A percentile compares a stretch with the other conserved stretches of the same genome.
These are phyloP conservation scores for Gracilaria vermiculophylla DNA, from an alignment of 23 red algal species.

Conservation along the genomic window DNA sequence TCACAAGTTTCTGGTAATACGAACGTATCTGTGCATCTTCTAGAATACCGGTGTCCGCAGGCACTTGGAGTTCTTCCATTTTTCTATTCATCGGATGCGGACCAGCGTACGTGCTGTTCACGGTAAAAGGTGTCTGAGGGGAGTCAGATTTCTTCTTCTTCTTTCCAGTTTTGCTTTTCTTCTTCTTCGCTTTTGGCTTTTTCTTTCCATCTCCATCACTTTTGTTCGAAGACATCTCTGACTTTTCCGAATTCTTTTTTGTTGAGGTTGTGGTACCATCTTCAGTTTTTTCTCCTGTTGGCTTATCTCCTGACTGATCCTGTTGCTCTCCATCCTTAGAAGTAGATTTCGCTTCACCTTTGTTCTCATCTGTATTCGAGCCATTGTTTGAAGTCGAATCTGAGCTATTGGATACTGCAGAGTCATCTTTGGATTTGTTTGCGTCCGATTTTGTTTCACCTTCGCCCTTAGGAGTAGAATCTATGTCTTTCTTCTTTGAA, in stretches of 20 bases:
- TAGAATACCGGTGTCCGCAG: constrained; percentile 50
- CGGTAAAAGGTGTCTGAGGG: background rate
- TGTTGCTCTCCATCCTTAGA: background rate
- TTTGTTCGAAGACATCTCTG: background rate
- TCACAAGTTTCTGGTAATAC: constrained; percentile 58
- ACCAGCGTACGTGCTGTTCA: constrained; percentile 21
- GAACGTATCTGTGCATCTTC: constrained; percentile 34
- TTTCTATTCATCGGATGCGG: constrained; percentile 72
- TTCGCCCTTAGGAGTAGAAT: background rate
- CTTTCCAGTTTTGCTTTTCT: constrained; percentile 15
- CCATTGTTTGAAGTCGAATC: background rate
- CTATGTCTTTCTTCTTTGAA: background rate
- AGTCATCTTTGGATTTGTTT: background rate
- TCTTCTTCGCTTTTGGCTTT: constrained; percentile 42
- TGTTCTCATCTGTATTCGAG: background rate
- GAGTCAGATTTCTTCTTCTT: constrained; percentile 27
- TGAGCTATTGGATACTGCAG: background rate
- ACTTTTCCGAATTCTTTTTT: background rate
- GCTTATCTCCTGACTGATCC: too few relatives aligned
- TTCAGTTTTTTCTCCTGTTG: background rate
- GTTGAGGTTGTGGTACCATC: too few relatives aligned
- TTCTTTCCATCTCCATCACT: background rate
- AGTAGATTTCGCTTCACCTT: background rate
- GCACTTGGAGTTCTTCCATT: constrained; percentile 70
- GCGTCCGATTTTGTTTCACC: background rate